Evolutionary conservation across 495 filamentous ascomycete genomes (phyloP).

Genomic region (Hamigera avellanea): DNA sequence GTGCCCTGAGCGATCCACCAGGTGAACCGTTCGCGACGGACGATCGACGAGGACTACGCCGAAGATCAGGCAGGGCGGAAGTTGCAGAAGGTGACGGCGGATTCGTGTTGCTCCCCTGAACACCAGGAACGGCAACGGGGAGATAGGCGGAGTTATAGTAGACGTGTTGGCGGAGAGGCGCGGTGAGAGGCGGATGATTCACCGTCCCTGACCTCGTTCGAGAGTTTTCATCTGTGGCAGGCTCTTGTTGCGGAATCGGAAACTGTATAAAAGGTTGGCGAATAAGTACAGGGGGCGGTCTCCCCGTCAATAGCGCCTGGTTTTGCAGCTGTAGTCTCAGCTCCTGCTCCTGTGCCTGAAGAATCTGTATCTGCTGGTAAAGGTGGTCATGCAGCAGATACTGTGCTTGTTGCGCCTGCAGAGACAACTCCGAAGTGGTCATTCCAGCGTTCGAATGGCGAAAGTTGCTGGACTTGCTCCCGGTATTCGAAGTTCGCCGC

Average conservation of each 20-base stretch:
- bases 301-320: slow-evolving; percentile 41
- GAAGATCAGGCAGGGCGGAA: slow-evolving; percentile 40
- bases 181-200: slow-evolving; percentile 37
- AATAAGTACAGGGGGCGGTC: slow-evolving; percentile 36
- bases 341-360: slow-evolving; percentile 56
- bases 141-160: slow-evolving; percentile 40
- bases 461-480: slow-evolving; percentile 24
- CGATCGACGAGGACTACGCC: slow-evolving; percentile 44
- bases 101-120: slow-evolving; percentile 44
- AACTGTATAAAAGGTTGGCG: slow-evolving; percentile 36
- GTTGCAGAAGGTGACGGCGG: slow-evolving; percentile 52
- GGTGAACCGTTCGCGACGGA: slow-evolving; percentile 42
- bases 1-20: slow-evolving; percentile 43
- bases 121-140: slow-evolving; percentile 27
- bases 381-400: slow-evolving; percentile 47
- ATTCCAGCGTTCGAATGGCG: slow-evolving; percentile 22
- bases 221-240: slow-evolving; percentile 27
- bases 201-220: slow-evolving; percentile 29
- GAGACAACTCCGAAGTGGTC: slow-evolving; percentile 25
- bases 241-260: slow-evolving; percentile 28
- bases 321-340: slow-evolving; percentile 49
- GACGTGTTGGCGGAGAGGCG: slow-evolving; percentile 30
- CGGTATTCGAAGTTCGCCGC: slow-evolving; percentile 43
- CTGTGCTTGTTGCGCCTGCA: slow-evolving; percentile 40
- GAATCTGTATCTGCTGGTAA: slow-evolving; percentile 49